Conservation (phyloP, 768 basidiomycete genomes). For the Tulasnella sp. region DNA sequence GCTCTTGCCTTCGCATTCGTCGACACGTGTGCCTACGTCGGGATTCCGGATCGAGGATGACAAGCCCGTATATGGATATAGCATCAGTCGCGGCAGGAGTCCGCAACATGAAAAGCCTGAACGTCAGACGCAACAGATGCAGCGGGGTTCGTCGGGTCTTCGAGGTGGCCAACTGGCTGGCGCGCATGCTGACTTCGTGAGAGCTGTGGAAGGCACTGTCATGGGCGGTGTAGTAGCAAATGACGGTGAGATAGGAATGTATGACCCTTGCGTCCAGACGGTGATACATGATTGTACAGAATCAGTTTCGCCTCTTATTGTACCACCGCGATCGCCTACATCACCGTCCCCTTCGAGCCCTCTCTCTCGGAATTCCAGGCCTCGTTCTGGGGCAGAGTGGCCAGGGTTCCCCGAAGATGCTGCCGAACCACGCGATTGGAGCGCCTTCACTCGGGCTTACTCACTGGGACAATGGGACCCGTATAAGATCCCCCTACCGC, state of each 20-base stretch:
- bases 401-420: background rate
- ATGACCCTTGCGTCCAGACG: background rate
- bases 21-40: background rate
- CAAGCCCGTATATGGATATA: background rate
- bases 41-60: background rate
- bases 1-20: slow-evolving; percentile 2
- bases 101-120: background rate
- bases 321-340: background rate
- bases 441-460: slow-evolving; percentile 65
- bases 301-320: background rate
- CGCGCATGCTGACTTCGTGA: background rate
- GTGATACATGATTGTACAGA: background rate
- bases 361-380: background rate
- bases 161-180: background rate
- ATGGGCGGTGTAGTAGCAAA: background rate
- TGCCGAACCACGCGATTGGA: slow-evolving; percentile 44
- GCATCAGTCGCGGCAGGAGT: background rate
- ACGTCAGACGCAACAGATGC: background rate
- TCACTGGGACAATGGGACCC: slow-evolving; percentile 73
- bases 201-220: background rate
- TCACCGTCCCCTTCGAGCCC: background rate
- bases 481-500: slow-evolving; percentile 6
- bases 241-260: background rate
- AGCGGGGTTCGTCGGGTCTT: too few relatives aligned
- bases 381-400: background rate